phyloP scores from a whole-genome alignment of 352 stramenopile species.

The Globisporangium solare region DNA sequence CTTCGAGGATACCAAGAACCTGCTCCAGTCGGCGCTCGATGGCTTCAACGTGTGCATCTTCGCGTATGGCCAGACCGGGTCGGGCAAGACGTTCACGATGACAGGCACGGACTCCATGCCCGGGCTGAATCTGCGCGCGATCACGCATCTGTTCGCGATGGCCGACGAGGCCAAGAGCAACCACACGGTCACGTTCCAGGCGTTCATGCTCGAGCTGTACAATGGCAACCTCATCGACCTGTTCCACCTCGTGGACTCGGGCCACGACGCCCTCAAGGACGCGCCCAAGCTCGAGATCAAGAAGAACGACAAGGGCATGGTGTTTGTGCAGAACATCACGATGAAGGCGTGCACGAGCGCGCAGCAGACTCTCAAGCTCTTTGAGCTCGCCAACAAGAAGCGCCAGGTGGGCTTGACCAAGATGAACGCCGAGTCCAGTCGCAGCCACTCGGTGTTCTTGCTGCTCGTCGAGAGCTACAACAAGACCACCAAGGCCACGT shows the following conservation, averaged over 20 bases:
- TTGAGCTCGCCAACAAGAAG: conserved; percentile 86
- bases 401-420: conserved; percentile 89
- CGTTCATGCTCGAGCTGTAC: conserved; percentile 93
- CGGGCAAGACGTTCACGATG: conserved; percentile 94
- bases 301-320: conserved; percentile 90
- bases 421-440: conserved; percentile 91
- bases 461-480: conserved; percentile 88
- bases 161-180: conserved; percentile 49
- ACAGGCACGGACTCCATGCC: conserved; percentile 64
- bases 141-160: conserved; percentile 82
- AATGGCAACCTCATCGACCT: conserved; percentile 90
- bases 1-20: conserved; percentile 91
- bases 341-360: conserved; percentile 66
- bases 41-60: conserved; percentile 94
- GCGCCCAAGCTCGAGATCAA: conserved; percentile 91
- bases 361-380: conserved; percentile 80
- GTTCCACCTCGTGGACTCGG: conserved; percentile 76
- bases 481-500: conserved; percentile 82
- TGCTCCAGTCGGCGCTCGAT: conserved; percentile 88
- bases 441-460: conserved; percentile 89
- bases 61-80: conserved; percentile 92
- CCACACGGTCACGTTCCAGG: conserved; percentile 65
- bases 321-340: conserved; percentile 86
- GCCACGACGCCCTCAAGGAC: conserved; percentile 18
- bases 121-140: conserved; percentile 83